phyloP scores from a whole-genome alignment of 371 early-diverging fungal species.

The Homolaphlyctis polyrhiza region DNA sequence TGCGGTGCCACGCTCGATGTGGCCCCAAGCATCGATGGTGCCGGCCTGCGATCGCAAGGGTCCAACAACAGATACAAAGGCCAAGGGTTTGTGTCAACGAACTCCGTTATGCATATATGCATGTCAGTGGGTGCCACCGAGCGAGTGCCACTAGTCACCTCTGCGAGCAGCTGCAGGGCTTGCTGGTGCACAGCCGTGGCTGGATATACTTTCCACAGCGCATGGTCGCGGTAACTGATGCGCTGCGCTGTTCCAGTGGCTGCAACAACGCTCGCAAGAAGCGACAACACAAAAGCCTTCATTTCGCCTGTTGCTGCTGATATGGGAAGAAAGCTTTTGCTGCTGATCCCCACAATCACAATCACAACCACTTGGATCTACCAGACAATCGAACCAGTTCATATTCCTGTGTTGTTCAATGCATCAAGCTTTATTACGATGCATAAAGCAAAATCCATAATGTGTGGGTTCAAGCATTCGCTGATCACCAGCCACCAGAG shows the following conservation, averaged over 20 bases:
- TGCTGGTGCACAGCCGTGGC: not conserved
- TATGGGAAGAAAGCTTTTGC: not conserved
- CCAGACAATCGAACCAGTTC: not conserved
- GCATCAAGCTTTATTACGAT: not conserved
- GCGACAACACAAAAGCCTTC: not conserved
- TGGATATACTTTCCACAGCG: not conserved
- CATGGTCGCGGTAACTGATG: not conserved
- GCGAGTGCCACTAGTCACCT: not conserved
- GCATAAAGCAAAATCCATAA: not conserved
- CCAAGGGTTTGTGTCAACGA: not conserved
- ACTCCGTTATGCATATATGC: not conserved
- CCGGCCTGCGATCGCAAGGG: no score
- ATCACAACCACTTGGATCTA: no score
- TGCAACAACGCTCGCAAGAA: not conserved
- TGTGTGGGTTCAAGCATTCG: not conserved
- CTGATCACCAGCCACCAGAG: not conserved
- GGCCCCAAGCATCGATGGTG: not conserved
- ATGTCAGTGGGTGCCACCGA: not conserved
- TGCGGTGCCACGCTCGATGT: not conserved
- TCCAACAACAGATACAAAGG: not conserved
- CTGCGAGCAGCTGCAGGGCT: not conserved
- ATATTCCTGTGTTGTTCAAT: not conserved
- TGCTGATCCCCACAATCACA: no score
- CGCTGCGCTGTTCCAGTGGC: no score
- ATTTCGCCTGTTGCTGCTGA: not conserved